A percentile compares a stretch with the other conserved stretches of the same genome.
These are phyloP conservation scores for Vickermania ingenoplastis DNA, from an alignment of 208 protist species.

Conservation along the genomic window DNA sequence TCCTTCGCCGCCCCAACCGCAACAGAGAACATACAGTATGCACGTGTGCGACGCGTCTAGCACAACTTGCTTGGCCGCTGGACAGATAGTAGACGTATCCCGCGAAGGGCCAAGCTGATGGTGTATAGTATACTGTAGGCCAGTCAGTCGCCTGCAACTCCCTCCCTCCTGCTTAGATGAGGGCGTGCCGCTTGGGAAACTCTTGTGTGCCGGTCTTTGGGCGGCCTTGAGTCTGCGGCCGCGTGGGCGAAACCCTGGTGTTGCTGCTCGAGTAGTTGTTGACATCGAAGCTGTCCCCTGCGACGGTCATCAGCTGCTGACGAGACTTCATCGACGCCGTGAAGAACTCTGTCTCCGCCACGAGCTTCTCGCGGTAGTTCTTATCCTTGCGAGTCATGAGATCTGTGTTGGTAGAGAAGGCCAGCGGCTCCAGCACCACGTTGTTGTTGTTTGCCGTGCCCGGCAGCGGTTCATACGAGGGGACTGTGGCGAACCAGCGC, in stretches of 20 bases:
- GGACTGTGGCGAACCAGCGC: slow-evolving; percentile 68
- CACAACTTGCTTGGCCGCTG: no score
- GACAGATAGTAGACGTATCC: no score
- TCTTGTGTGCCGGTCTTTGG: background rate
- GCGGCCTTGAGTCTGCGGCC: background rate
- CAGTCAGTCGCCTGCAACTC: no score
- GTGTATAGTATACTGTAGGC: no score
- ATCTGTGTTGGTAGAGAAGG: slow-evolving; percentile 27
- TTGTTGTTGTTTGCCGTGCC: slow-evolving; percentile 43
- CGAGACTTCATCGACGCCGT: slow-evolving; percentile 3
- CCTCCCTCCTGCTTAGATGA: background rate
- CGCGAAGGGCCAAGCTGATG: no score
- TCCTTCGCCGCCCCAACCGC: no score
- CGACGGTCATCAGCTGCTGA: background rate
- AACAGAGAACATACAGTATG: no score
- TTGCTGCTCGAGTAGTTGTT: no score
- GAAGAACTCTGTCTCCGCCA: slow-evolving; percentile 46
- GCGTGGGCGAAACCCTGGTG: background rate
- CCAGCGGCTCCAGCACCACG: slow-evolving; percentile 7
- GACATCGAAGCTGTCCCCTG: background rate
- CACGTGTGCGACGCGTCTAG: no score
- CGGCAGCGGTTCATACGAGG: slow-evolving; percentile 64
- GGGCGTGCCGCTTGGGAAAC: background rate
- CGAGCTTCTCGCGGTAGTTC: slow-evolving; percentile 25
- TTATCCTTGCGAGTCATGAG: slow-evolving; percentile 12